Base-by-base conservation (phyloP, 371 early-diverging fungal genomes). In the Mortierella sp. region DNA sequence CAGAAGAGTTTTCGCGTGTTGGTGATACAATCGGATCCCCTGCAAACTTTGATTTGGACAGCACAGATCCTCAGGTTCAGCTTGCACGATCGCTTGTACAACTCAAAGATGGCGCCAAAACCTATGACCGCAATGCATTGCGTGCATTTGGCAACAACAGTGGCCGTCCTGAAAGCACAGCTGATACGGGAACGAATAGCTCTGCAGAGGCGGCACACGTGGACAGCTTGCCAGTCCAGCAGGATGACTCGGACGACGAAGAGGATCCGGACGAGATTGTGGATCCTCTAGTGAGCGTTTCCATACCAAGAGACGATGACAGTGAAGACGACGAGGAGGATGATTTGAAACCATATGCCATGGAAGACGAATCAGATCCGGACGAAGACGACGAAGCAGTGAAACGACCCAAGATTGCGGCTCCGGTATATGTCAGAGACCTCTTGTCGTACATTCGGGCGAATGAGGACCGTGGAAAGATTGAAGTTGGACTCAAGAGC, bases 351-450 rank as follows among this genome's bases (percentile, higher is more conserved):
- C 76, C 76, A 5, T 74, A 74, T 34, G 64, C 39, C 3, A 74
- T 74, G 64, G 76, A 74, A 21, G 31, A 68, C 10, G 76, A 74
- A 34, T 74, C 76, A 0, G 76, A 74, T 10, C 60, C 60, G 2
- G 76, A 74, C 21, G 68, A 74, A 28, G 76, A 63, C 40, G 27
- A 41, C 1, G 68, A 55, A 41, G 22, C 65, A 6, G 17, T 44
- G 10, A 58, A 44, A 22, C 67, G 55, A 21, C 55, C 63, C 27
- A 74, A 68, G 39, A 60, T 68, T 1, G 57, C 60, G 14, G 55
- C 54, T 8, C 68, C 76, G 1, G 31, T 74, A 12, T 74, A 63
- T 43, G 46, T 74, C 10, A 51, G 61, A 6, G 76, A 74, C 13
- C 19, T 68, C 44, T 17, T 53, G 13, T 54, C 57, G 3, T 67